Percentiles rank a stretch among this genome's conserved stretches.
Evolutionary conservation across 1,139 yeast species (phyloP).

Genomic region (Blastobotrys indianensis): DNA sequence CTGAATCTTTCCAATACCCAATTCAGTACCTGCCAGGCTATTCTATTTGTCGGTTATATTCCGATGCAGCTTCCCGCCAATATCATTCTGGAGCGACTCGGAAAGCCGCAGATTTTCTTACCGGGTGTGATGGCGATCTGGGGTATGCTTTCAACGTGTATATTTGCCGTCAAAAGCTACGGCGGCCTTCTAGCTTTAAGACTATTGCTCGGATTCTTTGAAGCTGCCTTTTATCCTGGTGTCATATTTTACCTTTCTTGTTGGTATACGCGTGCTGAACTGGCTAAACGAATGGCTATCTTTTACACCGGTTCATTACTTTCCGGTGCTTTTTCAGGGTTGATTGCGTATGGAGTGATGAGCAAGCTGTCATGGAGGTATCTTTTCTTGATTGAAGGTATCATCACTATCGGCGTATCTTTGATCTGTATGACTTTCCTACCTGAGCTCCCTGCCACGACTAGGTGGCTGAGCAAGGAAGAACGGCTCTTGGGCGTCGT

Average conservation of each 20-base stretch:
- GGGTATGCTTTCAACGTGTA: constrained; percentile 54
- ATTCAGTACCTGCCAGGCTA: constrained; percentile 50
- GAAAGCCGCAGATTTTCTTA: constrained; percentile 48
- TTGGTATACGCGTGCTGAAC: constrained; percentile 31
- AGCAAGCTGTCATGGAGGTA: constrained; percentile 32
- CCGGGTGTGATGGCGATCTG: constrained; percentile 44
- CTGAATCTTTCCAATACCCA: constrained; percentile 45
- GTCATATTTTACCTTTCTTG: constrained; percentile 30
- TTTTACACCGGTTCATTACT: constrained; percentile 43
- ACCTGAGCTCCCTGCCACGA: constrained; percentile 40
- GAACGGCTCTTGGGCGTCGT: constrained; percentile 14
- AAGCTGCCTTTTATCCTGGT: constrained; percentile 27
- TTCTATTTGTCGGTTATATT: constrained; percentile 57
- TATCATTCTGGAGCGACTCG: constrained; percentile 41
- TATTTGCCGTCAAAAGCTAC: constrained; percentile 44
- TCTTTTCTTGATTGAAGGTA: constrained; percentile 37
- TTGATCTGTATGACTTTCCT: constrained; percentile 17
- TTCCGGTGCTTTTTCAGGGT: constrained; percentile 34
- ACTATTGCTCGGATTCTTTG: constrained; percentile 29
- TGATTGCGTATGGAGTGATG: constrained; percentile 34
- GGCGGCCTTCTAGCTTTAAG: constrained; percentile 23
- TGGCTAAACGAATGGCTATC: constrained; percentile 36
- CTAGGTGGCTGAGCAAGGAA: constrained; percentile 43
- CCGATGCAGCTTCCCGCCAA: constrained; percentile 56
- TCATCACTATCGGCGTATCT: constrained; percentile 29